Evolutionary conservation across 306 rosid species (phyloP), one percentile per base, ranked within the genome.

Genomic region (Cucumis melo): DNA sequence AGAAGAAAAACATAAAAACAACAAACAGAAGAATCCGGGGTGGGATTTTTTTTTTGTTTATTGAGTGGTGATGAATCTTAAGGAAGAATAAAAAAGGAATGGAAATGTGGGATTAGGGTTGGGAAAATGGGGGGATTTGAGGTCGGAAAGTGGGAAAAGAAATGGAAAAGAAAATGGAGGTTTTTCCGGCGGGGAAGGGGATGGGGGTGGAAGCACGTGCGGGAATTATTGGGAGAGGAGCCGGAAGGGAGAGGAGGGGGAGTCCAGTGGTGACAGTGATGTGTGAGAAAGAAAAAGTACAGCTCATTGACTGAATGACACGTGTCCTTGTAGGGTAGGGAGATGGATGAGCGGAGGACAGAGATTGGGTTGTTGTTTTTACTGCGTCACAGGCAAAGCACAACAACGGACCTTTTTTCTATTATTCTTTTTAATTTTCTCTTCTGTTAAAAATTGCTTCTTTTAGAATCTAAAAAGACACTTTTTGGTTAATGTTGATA

Each of bases 181-280:
- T 11, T 48, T 63, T 81, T 46, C 93, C 88, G 88, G 95, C 95
- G 89, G 82, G 79, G 82, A 82, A 79, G 79, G 12, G 70, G 87
- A 38, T 9, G 36, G 3, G 36, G 36, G 5, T 6, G 61, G 64
- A 16, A 81, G 85, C 96, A 89, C 97, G 98, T 91, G 98, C 63
- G 84, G 57, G 66, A 76, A 78, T 65, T 44, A 79, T 61, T 50
- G 58, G 12, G 14, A 20, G 50, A 10, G 15, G 46, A 53, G 62
- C 36, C 27, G 73, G 10, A 20, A 32, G 36, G 36, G 36, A 32
- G 36, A 32, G 36, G 36, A 32, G 36, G 36, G 36, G 15, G 29
- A 20, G 78, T 9, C 20, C 39, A 79, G 62, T 16, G 76, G 82
- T 73, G 87, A 73, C 44, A 73, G 78, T 51, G 88, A 82, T 72